Conservation (phyloP, 2,329 filamentous ascomycete genomes). For the Penicillium palitans region DNA sequence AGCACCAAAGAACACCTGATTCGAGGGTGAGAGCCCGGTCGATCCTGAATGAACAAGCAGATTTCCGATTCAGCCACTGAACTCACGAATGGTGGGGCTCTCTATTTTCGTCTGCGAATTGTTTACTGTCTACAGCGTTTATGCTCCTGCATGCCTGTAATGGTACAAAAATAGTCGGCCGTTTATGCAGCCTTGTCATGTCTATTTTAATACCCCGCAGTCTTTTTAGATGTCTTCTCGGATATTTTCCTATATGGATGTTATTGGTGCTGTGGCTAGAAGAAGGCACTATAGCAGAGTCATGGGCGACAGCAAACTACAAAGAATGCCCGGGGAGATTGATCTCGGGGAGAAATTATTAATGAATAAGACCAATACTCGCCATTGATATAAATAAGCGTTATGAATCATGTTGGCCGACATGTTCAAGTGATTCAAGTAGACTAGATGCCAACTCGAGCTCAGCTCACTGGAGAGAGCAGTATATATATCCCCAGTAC, state of each 20-base stretch:
- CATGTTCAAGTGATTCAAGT: not conserved
- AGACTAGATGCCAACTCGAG: not conserved
- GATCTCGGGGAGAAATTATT: no score
- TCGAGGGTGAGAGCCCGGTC: not conserved
- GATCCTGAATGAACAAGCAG: not conserved
- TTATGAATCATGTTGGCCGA: not conserved
- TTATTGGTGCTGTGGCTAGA: not conserved
- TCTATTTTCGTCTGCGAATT: constrained; percentile 5
- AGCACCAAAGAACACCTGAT: not conserved
- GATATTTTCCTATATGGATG: not conserved
- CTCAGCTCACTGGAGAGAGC: no score
- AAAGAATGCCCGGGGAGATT: not conserved
- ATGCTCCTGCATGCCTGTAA: not conserved
- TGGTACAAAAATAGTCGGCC: not conserved
- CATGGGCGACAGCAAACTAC: not conserved
- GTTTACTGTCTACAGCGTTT: not conserved
- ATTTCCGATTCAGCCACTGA: not conserved
- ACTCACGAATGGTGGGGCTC: not conserved
- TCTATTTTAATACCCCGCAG: not conserved
- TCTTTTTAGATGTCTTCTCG: not conserved
- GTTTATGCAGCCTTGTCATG: not conserved
- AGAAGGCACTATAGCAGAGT: not conserved
- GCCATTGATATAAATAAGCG: not conserved
- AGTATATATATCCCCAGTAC: not conserved
- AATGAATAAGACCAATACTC: not conserved